These are phyloP conservation scores for Fagopyrum esculentum DNA, from an alignment of 148 eudicot species.

Conservation along the genomic window DNA sequence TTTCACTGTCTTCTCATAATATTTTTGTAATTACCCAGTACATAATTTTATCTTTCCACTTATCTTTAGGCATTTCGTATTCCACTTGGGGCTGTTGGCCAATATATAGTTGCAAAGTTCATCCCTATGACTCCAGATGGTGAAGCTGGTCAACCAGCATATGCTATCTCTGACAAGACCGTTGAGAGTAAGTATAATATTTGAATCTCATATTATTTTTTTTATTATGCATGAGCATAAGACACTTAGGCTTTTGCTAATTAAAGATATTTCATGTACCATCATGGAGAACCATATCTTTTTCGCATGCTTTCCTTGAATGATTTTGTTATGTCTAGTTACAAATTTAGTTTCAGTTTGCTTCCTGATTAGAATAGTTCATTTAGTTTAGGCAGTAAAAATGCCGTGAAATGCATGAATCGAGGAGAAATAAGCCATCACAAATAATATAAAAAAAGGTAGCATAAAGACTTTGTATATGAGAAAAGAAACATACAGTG, in stretches of 20 bases:
- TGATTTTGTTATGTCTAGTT: background rate
- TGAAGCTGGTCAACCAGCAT: constrained; percentile 81
- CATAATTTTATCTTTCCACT: background rate
- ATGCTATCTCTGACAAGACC: constrained; percentile 58
- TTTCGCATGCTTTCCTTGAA: background rate
- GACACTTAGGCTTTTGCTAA: background rate
- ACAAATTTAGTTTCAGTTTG: background rate
- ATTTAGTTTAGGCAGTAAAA: background rate
- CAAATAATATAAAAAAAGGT: background rate
- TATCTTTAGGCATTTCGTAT: constrained; percentile 74
- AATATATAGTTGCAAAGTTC: constrained; percentile 77
- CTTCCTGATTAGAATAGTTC: background rate
- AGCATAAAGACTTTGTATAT: background rate
- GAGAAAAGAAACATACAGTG: background rate
- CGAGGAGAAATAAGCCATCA: background rate
- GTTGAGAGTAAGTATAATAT: constrained; percentile 67
- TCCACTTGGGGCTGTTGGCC: constrained; percentile 90
- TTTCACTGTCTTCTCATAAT: background rate
- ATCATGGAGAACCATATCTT: background rate
- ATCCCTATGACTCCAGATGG: constrained; percentile 94
- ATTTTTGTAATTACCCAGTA: background rate
- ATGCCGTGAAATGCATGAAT: background rate
- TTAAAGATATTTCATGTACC: background rate
- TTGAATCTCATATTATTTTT: background rate
- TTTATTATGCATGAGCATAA: background rate